Percentiles rank a stretch among this genome's conserved stretches.
Conservation (phyloP, 306 rosid genomes). For the Vigna angularis region DNA sequence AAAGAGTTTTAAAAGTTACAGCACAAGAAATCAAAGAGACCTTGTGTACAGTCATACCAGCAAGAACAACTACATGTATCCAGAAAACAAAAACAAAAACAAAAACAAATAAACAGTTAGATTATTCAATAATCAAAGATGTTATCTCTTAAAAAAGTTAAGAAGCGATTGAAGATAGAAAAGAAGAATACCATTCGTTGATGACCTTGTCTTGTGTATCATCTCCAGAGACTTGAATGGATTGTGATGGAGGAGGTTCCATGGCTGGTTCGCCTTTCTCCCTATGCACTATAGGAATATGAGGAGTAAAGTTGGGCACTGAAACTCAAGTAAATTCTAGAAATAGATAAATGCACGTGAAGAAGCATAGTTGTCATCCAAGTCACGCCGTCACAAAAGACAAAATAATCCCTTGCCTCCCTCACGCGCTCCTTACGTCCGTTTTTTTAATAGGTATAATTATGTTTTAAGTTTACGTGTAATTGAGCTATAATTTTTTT, state of each 20-base stretch:
- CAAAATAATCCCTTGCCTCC: not conserved
- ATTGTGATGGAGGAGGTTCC: conserved; percentile 79
- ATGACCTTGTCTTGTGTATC: conserved; percentile 60
- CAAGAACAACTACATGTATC: conserved; percentile 70
- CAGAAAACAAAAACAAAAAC: not conserved
- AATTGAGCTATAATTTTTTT: too few relatives aligned
- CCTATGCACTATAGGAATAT: not conserved
- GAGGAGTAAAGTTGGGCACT: conserved; percentile 20
- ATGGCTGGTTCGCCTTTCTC: conserved; percentile 45
- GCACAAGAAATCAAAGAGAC: conserved; percentile 64
- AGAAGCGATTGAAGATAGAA: not conserved
- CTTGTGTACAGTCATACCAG: conserved; percentile 60
- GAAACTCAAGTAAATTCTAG: not conserved
- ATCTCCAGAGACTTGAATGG: conserved; percentile 57
- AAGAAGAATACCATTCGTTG: conserved; percentile 56
- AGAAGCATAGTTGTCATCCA: conserved; percentile 1
- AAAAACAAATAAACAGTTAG: not conserved
- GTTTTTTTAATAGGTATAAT: too few relatives aligned
- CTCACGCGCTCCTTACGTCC: too few relatives aligned
- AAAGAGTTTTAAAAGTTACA: conserved; percentile 41
- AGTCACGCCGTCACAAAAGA: not conserved
- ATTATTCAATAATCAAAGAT: conserved; percentile 7
- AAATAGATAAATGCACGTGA: conserved; percentile 43
- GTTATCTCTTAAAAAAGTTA: not conserved
- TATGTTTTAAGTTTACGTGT: too few relatives aligned